Evolutionary conservation across 176 grass and related monocot genomes (phyloP), one percentile per base, ranked within the genome.

Genomic region (Triticum monococcum): DNA sequence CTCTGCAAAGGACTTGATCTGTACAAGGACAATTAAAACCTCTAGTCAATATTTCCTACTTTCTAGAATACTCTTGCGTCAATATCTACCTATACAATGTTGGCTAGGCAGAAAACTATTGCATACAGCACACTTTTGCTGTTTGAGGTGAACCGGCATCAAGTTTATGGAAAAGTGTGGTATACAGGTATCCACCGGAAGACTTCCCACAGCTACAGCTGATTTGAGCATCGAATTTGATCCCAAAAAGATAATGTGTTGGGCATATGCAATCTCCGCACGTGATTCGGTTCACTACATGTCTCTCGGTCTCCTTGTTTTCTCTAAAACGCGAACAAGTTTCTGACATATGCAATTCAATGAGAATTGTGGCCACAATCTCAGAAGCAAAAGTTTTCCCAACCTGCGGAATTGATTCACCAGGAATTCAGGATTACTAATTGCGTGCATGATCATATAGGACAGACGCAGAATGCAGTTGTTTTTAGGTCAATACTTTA

Each of bases 191-290:
- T 72, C 62, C 23, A 26, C 56, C 31, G 25, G 17, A 38, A 60
- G 12, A 41, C 8, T 60, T 83, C 43, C 35, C 81, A 45, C 81
- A 73, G 8, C 10, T 7, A 16, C 68, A 83, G 68, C 81, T 45
- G 43, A 45, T 12, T 45, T 45, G 43, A 4, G 43, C 43, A 45
- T 45, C 43, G 3, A 45, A 45, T 17, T 61, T 73, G 23, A 83
- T 73, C 32, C 52, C 81, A 73, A 83, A 83, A 59, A 83, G 50
- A 61, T 61, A 30, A 83, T 83, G 81, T 37, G 32, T 57, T 72
- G 30, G 68, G 50, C 82, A 84, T 61, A 32, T 75, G 54, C 69
- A 84, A 64, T 84, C 69, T 32, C 36, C 12, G 36, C 82, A 84
- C 24, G 2, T 75, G 36, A 28, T 31, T 63, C 54, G 69, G 26